A percentile compares a stretch with the other conserved stretches of the same genome.
Conservation (phyloP, 345 rosid species). For the Excoecaria cochinchinensis region DNA sequence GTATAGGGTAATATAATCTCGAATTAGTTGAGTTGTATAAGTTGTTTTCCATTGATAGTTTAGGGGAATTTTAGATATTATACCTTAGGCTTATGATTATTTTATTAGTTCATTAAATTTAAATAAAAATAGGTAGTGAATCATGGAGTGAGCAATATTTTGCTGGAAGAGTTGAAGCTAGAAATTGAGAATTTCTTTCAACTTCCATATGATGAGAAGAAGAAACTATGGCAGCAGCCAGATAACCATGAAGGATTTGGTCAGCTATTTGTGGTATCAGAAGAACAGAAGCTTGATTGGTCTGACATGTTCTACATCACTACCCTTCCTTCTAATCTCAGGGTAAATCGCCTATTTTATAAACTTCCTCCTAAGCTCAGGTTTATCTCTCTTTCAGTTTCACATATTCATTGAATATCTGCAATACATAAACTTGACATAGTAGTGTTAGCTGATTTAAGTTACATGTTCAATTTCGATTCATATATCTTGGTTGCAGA, state of each 20-base stretch:
- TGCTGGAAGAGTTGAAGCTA: conserved; percentile 40
- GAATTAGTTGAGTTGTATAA: no score
- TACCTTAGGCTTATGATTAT: neutral
- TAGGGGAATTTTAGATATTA: no score
- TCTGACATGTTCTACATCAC: conserved; percentile 47
- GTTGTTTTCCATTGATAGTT: no score
- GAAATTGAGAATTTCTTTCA: conserved; percentile 41
- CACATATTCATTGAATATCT: no score
- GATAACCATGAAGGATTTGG: conserved; percentile 57
- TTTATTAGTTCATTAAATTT: neutral
- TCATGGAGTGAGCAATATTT: conserved; percentile 38
- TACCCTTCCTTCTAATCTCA: conserved; percentile 38
- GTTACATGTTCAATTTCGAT: neutral
- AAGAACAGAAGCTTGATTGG: conserved; percentile 64
- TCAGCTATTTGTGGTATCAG: conserved; percentile 48
- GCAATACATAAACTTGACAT: no score
- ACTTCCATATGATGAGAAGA: conserved; percentile 45
- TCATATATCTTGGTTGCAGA: conserved; percentile 27
- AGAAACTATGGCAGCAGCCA: conserved; percentile 48
- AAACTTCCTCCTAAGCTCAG: conserved; percentile 47
- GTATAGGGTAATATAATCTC: no score
- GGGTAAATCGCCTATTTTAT: conserved; percentile 31
- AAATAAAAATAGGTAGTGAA: conserved; percentile 28
- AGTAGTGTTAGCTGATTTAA: no score
- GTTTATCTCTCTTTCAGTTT: no score